Conservation (phyloP, 176 grass and related monocot genomes). For the barley (Hordeum vulgare) region DNA sequence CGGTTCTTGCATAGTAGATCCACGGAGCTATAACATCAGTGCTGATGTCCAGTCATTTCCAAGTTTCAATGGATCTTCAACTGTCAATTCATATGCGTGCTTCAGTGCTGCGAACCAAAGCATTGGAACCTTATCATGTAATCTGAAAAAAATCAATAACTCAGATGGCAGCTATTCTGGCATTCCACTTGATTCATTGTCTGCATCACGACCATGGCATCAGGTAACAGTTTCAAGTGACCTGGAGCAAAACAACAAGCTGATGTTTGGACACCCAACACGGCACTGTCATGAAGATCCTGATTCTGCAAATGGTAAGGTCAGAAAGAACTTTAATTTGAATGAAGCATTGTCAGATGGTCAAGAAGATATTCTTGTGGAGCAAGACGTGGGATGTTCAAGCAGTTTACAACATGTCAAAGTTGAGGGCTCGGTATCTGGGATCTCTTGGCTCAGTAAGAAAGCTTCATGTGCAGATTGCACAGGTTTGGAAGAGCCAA, state of each 20-base stretch:
- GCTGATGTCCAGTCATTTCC: neutral
- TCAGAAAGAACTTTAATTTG: slow-evolving; percentile 23
- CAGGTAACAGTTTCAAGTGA: neutral
- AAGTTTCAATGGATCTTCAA: neutral
- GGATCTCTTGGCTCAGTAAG: slow-evolving; percentile 4
- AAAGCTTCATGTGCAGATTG: neutral
- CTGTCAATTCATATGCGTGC: neutral
- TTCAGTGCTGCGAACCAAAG: neutral
- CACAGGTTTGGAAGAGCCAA: neutral
- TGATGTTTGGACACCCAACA: neutral
- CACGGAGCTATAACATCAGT: neutral
- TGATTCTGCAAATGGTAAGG: neutral
- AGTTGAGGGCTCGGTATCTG: slow-evolving; percentile 2
- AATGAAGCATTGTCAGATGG: slow-evolving; percentile 13
- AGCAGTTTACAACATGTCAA: neutral
- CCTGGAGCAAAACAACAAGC: neutral
- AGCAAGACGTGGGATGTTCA: neutral
- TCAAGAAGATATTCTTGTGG: neutral
- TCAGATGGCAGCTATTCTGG: neutral
- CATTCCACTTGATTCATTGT: neutral
- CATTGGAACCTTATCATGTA: neutral
- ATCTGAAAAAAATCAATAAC: neutral
- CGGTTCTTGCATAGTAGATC: neutral
- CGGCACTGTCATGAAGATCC: neutral
- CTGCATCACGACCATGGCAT: neutral